Evolutionary conservation across 2,329 filamentous ascomycete genomes (phyloP), one percentile per base, ranked within the genome.

Genomic region (Talaromyces albobiverticillius): DNA sequence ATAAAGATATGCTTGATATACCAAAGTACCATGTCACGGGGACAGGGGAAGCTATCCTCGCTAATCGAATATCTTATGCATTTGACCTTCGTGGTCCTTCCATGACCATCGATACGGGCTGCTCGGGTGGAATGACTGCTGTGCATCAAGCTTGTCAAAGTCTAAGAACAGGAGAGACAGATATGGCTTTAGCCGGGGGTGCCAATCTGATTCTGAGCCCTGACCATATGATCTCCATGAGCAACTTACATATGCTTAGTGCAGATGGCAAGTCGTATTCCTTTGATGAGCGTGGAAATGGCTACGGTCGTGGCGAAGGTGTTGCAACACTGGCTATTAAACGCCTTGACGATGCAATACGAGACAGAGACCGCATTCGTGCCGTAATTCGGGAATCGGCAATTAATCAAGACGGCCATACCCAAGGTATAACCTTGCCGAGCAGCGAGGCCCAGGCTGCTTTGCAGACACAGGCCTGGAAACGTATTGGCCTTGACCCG

Each of bases 291-390:
- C 51, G 62, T 2, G 79, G 78, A 0, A 74, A 80, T 61, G 79
- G 79, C 0, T 82, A 81, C 59, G 79, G 74, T 40, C 71, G 79
- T 11, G 77, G 68, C 1, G 79, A 82, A 51, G 79, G 71, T 3
- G 67, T 72, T n/a, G 77, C 68, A 0, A 65, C 72, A 14, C 61
- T 82, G 2, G 67, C 78, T 9, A 57, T 82, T 16, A 82, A 82
- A 60, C 61, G 63, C 4, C 59, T 82, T 1, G 63, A 67, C 1
- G 66, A 75, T 43, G 81, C 81, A 1, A 43, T 78, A 9, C 67
- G 67, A 8, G 77, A 81, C 23, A 73, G 73, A 13, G 82, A 67
- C 45, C 57, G 59, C 6, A 65, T 67, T 29, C 57, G 64, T 10
- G 62, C 64, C 10, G 48, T 67, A 4, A 60, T 67, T 6, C 57